phyloP scores from a whole-genome alignment of 1,284 basidiomycete genomes.

The Ustilago nuda region DNA sequence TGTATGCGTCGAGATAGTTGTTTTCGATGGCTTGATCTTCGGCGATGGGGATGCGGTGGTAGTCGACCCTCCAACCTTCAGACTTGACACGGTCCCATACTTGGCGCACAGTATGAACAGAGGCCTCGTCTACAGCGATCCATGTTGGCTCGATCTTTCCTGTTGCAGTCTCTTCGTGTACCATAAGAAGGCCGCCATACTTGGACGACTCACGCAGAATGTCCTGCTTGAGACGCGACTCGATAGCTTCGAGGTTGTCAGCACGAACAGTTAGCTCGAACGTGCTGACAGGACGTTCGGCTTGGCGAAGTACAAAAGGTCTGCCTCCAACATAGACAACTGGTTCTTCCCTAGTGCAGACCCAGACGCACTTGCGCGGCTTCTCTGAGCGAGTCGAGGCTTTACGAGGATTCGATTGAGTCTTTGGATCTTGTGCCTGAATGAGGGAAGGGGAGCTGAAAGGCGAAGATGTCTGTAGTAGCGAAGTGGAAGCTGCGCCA shows the following conservation, averaged over 20 bases:
- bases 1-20: slow-evolving; percentile 83
- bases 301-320: slow-evolving; percentile 95
- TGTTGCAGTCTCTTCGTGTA: slow-evolving; percentile 80
- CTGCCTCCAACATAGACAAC: slow-evolving; percentile 94
- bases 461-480: slow-evolving; percentile 19
- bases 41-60: slow-evolving; percentile 86
- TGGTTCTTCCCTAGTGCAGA: slow-evolving; percentile 79
- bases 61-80: slow-evolving; percentile 84
- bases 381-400: slow-evolving; percentile 24
- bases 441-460: slow-evolving; percentile 17
- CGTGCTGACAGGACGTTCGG: slow-evolving; percentile 83
- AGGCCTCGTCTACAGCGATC: slow-evolving; percentile 87
- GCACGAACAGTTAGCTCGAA: slow-evolving; percentile 89
- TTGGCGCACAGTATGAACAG: slow-evolving; percentile 88
- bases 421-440: not conserved
- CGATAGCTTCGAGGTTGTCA: slow-evolving; percentile 94
- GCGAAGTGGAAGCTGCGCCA: slow-evolving; percentile 13
- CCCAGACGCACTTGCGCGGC: slow-evolving; percentile 71
- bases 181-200: slow-evolving; percentile 89
- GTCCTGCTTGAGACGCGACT: slow-evolving; percentile 84
- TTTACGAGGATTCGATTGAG: not conserved
- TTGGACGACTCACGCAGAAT: slow-evolving; percentile 89
- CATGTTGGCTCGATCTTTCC: slow-evolving; percentile 80
- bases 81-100: slow-evolving; percentile 77
- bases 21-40: slow-evolving; percentile 67